Percentiles rank a stretch among this genome's conserved stretches.
phyloP scores from a whole-genome alignment of 441 rosid species.

The Geranium incanum region DNA sequence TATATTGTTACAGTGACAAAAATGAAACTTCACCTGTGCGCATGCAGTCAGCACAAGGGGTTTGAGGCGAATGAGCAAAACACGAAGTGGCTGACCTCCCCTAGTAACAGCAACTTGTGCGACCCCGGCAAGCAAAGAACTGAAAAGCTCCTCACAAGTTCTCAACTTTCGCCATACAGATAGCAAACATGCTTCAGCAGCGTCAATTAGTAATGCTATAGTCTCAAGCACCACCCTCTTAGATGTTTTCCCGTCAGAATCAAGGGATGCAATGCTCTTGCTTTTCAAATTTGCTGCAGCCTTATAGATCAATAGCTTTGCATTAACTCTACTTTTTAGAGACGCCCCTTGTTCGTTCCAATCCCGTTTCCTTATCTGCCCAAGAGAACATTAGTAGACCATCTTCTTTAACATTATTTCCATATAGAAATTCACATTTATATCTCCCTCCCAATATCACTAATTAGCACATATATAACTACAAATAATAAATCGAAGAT shows the following conservation, averaged over 20 bases:
- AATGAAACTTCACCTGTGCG: conserved; percentile 54
- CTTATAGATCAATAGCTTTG: conserved; percentile 76
- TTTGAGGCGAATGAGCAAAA: conserved; percentile 84
- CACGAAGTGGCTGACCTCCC: conserved; percentile 90
- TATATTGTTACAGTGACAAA: neutral
- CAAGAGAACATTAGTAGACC: conserved; percentile 15
- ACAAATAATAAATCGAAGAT: neutral
- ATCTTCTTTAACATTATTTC: neutral
- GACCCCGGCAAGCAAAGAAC: conserved; percentile 72
- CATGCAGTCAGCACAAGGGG: conserved; percentile 80
- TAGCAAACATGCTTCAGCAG: conserved; percentile 84
- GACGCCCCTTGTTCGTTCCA: conserved; percentile 82
- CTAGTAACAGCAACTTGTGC: conserved; percentile 70
- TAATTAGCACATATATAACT: neutral
- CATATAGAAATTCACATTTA: neutral
- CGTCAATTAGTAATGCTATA: conserved; percentile 67
- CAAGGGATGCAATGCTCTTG: conserved; percentile 65
- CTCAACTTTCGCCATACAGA: conserved; percentile 94
- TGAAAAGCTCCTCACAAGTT: conserved; percentile 83
- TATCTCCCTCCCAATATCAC: neutral
- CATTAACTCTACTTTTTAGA: conserved; percentile 70
- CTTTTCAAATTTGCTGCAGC: conserved; percentile 78
- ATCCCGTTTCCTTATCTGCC: conserved; percentile 89
- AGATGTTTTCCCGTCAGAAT: conserved; percentile 71
- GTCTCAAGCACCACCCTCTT: conserved; percentile 88